Evolutionary conservation across 2,329 filamentous ascomycete species (phyloP), one percentile per base, ranked within the genome.

Genomic region (Paramyrothecium roridum): DNA sequence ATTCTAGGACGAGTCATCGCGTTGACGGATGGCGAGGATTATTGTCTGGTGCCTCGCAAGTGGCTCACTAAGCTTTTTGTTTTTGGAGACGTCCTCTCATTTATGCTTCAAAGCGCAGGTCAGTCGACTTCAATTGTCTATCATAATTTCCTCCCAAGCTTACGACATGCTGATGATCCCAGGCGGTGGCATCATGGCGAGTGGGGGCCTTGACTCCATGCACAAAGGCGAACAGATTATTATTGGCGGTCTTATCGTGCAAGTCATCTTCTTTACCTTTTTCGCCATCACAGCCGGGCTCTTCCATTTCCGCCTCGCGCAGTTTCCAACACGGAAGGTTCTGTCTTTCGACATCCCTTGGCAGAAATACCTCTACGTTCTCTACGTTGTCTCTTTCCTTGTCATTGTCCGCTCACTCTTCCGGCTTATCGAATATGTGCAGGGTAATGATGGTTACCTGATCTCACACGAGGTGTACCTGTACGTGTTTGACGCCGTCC

Each of bases 61-160:
- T 78, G 74, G 73, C 63, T 82, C 19, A 81, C 80, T 12, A 79
- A 78, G 60, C 66, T 80, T 20, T 83, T 82, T 56, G 77, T 83
- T 3, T 59, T 69, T n/a, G 79, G 78, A n/a, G 80, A 83, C 54
- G 65, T 81, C 0, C 48, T 79, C 0, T 78, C 74, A 8, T 75
- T 82, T 2, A 55, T 67, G n/a, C 53, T 70, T 8, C 68, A 70
- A 43, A 61, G 62, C 3, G 60, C 63, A 20, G 64, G 26, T 30
- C 26, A 30, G 26, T 30, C 10, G 64, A 57, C 48, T 37, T 53
- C 16, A 22, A 46, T 60, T 34, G 2, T 57, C 20, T 13, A n/a
- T 45, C 16, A 21, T 45, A 13, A 45, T 6, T 45, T n/a, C n/a
- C 20, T n/a, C 40, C 17, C 17, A n/a, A n/a, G n/a, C n/a, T n/a